Base-by-base conservation (phyloP, 1,139 yeast species). In the Taphrina deformans region DNA sequence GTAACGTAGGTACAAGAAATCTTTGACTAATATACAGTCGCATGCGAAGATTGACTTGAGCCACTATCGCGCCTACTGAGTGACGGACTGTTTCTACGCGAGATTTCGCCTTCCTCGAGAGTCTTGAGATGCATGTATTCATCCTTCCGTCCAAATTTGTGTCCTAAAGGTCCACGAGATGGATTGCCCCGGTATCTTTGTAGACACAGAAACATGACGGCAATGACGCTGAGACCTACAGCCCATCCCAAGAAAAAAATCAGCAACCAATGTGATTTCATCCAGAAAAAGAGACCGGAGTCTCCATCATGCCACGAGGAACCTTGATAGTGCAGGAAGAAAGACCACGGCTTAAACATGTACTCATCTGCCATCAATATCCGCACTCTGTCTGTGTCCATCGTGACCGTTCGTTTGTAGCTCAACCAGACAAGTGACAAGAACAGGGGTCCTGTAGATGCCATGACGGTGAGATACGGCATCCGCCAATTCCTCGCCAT, bases 391-490 rank as follows among this genome's bases (percentile, higher is more conserved):
- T 70, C 71, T 3, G 68, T 65, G 10, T 66, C 69, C 10, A 58
- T 46, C 16, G 60, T 62, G 14, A 68, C 50, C 23, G 51, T 65
- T n/a, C 70, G 67, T 61, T 69, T 70, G 76, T 88, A 91, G 72
- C 87, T 90, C 75, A 89, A 87, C 93, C 96, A 88, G 70, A 91
- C 81, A 53, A 89, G 92, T 14, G 95, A 87, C 55, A 91, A 79
- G 73, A 89, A 90, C 67, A 91, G 78, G 0, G 98, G 97, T 3
- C 98, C 98, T 0, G 98, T 92, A 16, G 96, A 86, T 73, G 85
- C 88, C 97, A 91, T 91, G 75, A 91, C 90, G 45, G 97, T 91
- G 68, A 91, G 79, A 76, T 91, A 91, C 16, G 97, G 96, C 27
- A 89, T 84, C 53, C 86, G 75, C 89, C 93, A 89, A 74, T 87